Percentiles rank a stretch among this genome's conserved stretches.
These are phyloP conservation scores for Calonectria ilicicola DNA, from an alignment of 2,329 filamentous ascomycete genomes.

Conservation along the genomic window DNA sequence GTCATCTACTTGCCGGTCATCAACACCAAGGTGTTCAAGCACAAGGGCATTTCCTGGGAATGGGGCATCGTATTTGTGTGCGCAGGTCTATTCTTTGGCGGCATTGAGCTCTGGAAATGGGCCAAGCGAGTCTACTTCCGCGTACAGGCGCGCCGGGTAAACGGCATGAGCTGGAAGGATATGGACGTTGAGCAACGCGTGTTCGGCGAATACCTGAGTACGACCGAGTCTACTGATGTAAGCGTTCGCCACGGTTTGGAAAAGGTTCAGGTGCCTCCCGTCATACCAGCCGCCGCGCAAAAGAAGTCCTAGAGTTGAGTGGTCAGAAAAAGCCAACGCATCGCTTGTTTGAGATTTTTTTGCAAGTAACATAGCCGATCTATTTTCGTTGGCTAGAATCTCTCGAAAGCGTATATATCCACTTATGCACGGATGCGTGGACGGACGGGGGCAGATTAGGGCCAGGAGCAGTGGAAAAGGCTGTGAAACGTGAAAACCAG, in stretches of 20 bases:
- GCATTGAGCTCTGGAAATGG: conserved; percentile 71
- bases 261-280: conserved; percentile 33
- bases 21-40: conserved; percentile 70
- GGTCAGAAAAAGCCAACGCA: not conserved
- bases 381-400: not conserved
- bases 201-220: conserved; percentile 52
- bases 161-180: conserved; percentile 50
- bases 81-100: conserved; percentile 66
- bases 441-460: not conserved
- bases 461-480: not conserved
- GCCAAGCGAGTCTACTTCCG: conserved; percentile 62
- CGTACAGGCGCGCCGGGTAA: conserved; percentile 33
- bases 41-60: conserved; percentile 71
- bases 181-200: conserved; percentile 54
- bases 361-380: not conserved
- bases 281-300: conserved; percentile 17
- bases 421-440: conserved; percentile 1
- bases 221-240: conserved; percentile 41
- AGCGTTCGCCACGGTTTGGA: conserved; percentile 42
- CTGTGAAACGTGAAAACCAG: not conserved
- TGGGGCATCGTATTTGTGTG: conserved; percentile 71
- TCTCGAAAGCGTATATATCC: not conserved
- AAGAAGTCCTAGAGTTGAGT: not conserved
- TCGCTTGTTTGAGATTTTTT: conserved; percentile 1
- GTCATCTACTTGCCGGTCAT: conserved; percentile 70